These are phyloP conservation scores for Starmerella bacillaris DNA, from an alignment of 805 yeast genomes.

Conservation along the genomic window DNA sequence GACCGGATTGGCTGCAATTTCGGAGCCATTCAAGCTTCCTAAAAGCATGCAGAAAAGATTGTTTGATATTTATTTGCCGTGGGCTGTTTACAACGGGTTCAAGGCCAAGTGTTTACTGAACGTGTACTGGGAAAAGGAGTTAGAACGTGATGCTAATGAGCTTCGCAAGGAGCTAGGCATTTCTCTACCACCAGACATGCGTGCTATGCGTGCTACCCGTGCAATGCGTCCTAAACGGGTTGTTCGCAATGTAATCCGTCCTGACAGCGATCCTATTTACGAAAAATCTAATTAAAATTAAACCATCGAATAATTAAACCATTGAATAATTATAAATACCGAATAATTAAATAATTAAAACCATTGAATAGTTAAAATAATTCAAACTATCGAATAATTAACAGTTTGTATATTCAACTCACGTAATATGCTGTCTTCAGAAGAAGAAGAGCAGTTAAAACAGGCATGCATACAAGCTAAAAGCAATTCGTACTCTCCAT, in stretches of 20 bases:
- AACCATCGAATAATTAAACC: no score
- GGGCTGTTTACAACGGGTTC: slow-evolving; percentile 66
- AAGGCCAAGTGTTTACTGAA: slow-evolving; percentile 61
- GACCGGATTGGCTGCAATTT: slow-evolving; percentile 83
- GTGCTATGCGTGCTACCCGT: no score
- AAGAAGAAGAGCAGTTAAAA: slow-evolving; percentile 6
- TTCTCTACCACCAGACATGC: slow-evolving; percentile 60
- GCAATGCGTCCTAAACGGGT: no score
- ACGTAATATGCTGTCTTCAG: no score
- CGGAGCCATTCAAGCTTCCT: slow-evolving; percentile 67
- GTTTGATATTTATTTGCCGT: slow-evolving; percentile 57
- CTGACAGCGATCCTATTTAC: no score
- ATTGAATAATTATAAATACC: not conserved
- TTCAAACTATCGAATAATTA: not conserved
- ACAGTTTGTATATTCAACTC: not conserved
- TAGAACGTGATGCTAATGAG: slow-evolving; percentile 55
- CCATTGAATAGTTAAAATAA: not conserved
- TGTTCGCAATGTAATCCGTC: no score
- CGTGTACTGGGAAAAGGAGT: slow-evolving; percentile 77
- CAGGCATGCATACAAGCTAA: slow-evolving; percentile 26
- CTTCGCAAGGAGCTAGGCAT: slow-evolving; percentile 57
- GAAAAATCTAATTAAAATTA: no score
- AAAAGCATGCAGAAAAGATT: slow-evolving; percentile 43
- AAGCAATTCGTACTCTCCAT: slow-evolving; percentile 45
- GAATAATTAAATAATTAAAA: not conserved